These are phyloP conservation scores for Sporothrix brunneoviolacea DNA, from an alignment of 2,329 filamentous ascomycete genomes.

Conservation along the genomic window DNA sequence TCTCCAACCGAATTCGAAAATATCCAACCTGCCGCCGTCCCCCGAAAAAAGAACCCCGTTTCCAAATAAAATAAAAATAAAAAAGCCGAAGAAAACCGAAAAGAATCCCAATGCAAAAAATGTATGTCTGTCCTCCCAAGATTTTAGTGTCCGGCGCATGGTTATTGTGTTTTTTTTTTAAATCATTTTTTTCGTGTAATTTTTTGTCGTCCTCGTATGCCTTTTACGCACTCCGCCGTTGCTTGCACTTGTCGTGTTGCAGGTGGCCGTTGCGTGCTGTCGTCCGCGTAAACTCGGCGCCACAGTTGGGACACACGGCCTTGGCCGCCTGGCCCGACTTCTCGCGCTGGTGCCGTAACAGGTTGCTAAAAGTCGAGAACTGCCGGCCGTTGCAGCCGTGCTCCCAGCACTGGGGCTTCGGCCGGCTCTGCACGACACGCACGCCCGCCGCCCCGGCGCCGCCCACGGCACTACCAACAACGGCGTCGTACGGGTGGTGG, in stretches of 20 bases:
- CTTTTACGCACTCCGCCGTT: slow-evolving; percentile 42
- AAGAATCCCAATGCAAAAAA: slow-evolving; percentile 7
- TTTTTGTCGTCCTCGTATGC: too few relatives aligned
- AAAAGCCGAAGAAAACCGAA: slow-evolving; percentile 18
- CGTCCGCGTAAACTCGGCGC: slow-evolving; percentile 87
- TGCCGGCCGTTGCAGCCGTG: slow-evolving; percentile 93
- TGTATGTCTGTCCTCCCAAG: slow-evolving; percentile 4
- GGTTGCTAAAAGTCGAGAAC: slow-evolving; percentile 94
- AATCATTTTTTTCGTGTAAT: neutral
- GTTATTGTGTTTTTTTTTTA: neutral
- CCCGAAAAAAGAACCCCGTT: slow-evolving; percentile 14
- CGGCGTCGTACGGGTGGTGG: slow-evolving; percentile 4
- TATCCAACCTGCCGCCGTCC: too few relatives aligned
- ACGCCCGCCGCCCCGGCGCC: slow-evolving; percentile 42
- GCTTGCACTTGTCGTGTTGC: slow-evolving; percentile 88
- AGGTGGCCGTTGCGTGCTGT: slow-evolving; percentile 81
- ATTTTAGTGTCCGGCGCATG: neutral
- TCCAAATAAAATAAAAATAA: slow-evolving; percentile 9
- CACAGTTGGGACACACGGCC: slow-evolving; percentile 82
- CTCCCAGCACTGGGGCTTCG: slow-evolving; percentile 96
- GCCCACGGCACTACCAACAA: slow-evolving; percentile 16
- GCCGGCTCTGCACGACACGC: slow-evolving; percentile 66
- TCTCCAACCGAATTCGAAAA: too few relatives aligned
- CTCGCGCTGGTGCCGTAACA: slow-evolving; percentile 85
- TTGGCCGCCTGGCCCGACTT: slow-evolving; percentile 89